Percentiles rank a stretch among this genome's conserved stretches.
phyloP scores from a whole-genome alignment of 148 eudicot species.

The Rhododendron mucronatum region DNA sequence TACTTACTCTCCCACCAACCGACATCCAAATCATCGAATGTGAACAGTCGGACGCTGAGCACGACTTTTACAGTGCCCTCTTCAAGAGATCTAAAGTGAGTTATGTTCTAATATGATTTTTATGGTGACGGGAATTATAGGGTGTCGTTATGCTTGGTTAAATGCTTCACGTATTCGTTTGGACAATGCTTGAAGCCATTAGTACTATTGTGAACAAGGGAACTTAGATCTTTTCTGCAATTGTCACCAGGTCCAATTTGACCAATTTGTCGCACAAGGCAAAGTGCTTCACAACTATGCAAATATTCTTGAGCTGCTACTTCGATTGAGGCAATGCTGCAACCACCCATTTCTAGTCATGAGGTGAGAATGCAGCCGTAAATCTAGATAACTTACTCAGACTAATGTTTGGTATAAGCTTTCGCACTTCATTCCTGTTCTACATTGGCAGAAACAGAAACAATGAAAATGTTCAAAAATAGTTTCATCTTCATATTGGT shows the following conservation, averaged over 20 bases:
- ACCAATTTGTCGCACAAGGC: conserved; percentile 73
- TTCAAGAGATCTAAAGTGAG: conserved; percentile 68
- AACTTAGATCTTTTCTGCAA: conserved; percentile 7
- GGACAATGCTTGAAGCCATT: neutral
- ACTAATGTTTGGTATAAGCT: neutral
- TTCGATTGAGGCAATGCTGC: conserved; percentile 68
- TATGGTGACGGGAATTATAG: neutral
- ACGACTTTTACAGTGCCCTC: conserved; percentile 62
- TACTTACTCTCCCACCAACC: conserved; percentile 64
- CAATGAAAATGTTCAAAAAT: too few relatives aligned
- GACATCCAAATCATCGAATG: conserved; percentile 53
- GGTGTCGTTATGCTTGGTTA: neutral
- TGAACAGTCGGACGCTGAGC: conserved; percentile 65
- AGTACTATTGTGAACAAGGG: neutral
- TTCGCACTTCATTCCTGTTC: too few relatives aligned
- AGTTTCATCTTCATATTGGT: too few relatives aligned
- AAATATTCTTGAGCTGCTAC: conserved; percentile 61
- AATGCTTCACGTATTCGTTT: too few relatives aligned
- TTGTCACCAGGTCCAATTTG: conserved; percentile 48
- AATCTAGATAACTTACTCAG: neutral
- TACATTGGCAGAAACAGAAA: too few relatives aligned
- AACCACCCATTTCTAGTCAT: conserved; percentile 72
- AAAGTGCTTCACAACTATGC: conserved; percentile 70
- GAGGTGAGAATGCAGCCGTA: conserved; percentile 33
- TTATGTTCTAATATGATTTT: neutral